Base-by-base conservation (phyloP, 306 rosid species). In the Quercus dentata region DNA sequence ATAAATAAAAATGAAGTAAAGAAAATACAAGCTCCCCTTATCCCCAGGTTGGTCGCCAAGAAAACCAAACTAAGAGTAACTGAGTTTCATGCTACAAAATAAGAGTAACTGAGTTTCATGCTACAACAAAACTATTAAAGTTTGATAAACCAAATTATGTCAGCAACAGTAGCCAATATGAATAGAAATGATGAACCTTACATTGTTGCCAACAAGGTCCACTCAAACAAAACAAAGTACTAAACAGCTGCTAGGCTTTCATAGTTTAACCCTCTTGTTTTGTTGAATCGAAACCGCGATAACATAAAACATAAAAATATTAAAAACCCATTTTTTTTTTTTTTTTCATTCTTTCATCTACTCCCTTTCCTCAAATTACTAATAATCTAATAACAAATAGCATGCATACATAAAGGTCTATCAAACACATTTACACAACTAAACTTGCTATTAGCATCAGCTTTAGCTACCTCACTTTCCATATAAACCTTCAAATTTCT, bases 401-500 rank as follows among this genome's bases (percentile, higher is more conserved):
- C 46, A 38, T 38, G 11, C 46, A 19, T 33, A 71, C 25, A n/a
- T 51, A 51, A 30, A 30, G 4, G 31, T 30, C 31, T 30, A 30
- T 30, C 31, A 30, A 30, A 30, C 31, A 30, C 3, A 30, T 30
- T 30, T 30, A 30, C 31, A 30, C 4, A 30, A 30, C 31, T 30
- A 30, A 6, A 77, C 87, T 54, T 59, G 77, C 73, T 44, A 35
- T 64, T 77, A 62, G 87, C 83, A 17, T 81, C 91, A 58, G 61
- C 72, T 79, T 88, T 86, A 74, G 63, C 56, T 74, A 54, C 23
- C 69, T 84, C 89, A 68, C 54, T 83, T 74, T 90, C 96, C 3
- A 84, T 27, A 79, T 79, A 89, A 38, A 91, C 85, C 88, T 88
- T 91, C 52, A 89, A 88, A 73, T 20, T 79, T 72, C 79, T 74